Evolutionary conservation across 2,329 filamentous ascomycete genomes (phyloP), one percentile per base, ranked within the genome.

Genomic region (Scortechinia acanthostroma): DNA sequence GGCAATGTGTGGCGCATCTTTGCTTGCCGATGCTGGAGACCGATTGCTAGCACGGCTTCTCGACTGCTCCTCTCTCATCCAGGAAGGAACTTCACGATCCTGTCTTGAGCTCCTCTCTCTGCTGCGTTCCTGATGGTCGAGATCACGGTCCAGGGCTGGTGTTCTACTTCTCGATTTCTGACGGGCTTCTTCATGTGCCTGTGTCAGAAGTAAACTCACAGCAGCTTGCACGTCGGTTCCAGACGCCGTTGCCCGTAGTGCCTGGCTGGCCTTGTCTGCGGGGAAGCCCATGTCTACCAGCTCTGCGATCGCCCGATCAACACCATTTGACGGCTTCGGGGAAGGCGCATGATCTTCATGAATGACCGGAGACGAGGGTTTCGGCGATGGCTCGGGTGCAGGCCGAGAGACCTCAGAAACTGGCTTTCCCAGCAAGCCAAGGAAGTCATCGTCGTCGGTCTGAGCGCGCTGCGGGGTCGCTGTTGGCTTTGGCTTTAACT

Each of bases 251-350:
- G 89, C 85, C 10, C 81, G 80, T 33, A 98, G 65, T 3, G 90
- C 93, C 50, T 84, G 74, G 45, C 77, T 76, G n/a, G 93, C 86
- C 55, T 90, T 89, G 47, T 95, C 88, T 0, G 82, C 76, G 0
- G 88, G 81, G 54, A 98, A 98, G 1, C 93, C 93, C 79, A 97
- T 97, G 52, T 96, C 91, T 2, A 96, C 81, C 21, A 98, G 69
- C 59, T 97, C 89, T 6, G 88, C 88, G 21, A 97, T 78, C 6
- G 90, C 88, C 10, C 35, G 35, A 19, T 40, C 35, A 6, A 13
- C 17, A 6, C 35, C 35, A 40, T 6, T 40, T 10, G 35, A 40
- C 6, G 35, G 35, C 52, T 77, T 80, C 56, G 95, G 89, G 47
- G 85, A 82, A 6, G 35, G 35, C 6, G 35, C 17, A n/a, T n/a